Evolutionary conservation across 2,329 filamentous ascomycete genomes (phyloP).

Genomic region (Teratosphaeria epicoccoides): DNA sequence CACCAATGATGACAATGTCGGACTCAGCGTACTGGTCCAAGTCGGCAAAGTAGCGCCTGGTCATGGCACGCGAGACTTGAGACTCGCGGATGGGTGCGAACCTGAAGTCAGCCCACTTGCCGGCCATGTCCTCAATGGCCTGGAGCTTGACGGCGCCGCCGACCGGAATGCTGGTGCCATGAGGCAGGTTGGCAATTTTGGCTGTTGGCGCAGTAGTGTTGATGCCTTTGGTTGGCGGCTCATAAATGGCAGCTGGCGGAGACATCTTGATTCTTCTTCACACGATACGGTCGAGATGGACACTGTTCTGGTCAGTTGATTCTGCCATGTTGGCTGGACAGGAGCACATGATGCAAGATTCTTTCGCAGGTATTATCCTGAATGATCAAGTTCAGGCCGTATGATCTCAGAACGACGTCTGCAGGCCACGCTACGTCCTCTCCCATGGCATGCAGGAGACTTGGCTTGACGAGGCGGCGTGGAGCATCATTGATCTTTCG

Average conservation of each 20-base stretch:
- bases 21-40: conserved; percentile 82
- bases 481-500: no score
- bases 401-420: conserved; percentile 63
- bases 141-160: conserved; percentile 37
- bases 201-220: conserved; percentile 36
- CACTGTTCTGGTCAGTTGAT: conserved; percentile 13
- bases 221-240: conserved; percentile 30
- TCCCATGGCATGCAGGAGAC: neutral
- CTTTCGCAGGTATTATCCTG: conserved; percentile 99
- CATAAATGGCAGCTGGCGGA: conserved; percentile 57
- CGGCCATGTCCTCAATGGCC: conserved; percentile 54
- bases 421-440: conserved; percentile 11
- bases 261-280: conserved; percentile 52
- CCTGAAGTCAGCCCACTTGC: conserved; percentile 70
- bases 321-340: conserved; percentile 25
- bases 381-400: conserved; percentile 89
- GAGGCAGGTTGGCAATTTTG: conserved; percentile 35
- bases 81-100: conserved; percentile 85
- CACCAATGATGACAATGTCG: conserved; percentile 87
- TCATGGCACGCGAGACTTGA: conserved; percentile 85
- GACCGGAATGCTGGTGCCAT: conserved; percentile 24
- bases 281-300: conserved; percentile 23
- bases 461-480: no score
- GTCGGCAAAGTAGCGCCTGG: conserved; percentile 82
- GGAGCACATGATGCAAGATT: conserved; percentile 55